Evolutionary conservation across 176 grass and related monocot species (phyloP), one percentile per base, ranked within the genome.

Genomic region (Raddia distichophylla): DNA sequence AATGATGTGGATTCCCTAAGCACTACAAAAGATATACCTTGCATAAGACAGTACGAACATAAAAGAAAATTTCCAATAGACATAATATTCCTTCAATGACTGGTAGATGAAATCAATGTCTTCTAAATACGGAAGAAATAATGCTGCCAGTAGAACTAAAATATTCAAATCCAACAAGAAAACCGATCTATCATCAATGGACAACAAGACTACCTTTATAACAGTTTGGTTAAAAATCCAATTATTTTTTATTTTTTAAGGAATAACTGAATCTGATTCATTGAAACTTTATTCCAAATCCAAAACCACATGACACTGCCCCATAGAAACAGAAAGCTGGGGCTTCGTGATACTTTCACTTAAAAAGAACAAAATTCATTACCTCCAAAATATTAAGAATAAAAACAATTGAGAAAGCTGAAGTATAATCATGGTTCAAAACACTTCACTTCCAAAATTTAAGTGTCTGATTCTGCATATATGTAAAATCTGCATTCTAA

Each of bases 201-300:
- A 87, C 78, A 75, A 14, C 50, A 76, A 69, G 5, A 80, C 14
- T 35, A 71, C 3, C 45, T 62, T 53, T 69, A 69, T 22, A 70
- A 76, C 56, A 37, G 11, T 79, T 54, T 8, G 4, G n/a, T 35
- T 57, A 77, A 70, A 87, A 69, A 69, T 76, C 16, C 16, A 46
- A 33, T 45, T 17, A 1, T 72, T 77, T 87, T 77, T 71, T 72
- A 77, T 47, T 82, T 69, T 82, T 49, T 64, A 76, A 82, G 79
- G 85, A 82, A 82, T 82, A 87, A 82, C 11, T 77, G 73, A 82
- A 71, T 82, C 65, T 54, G 47, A 35, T 71, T 60, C 85, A 64
- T 6, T 35, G 1, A 56, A 82, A 87, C 79, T 82, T 87, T 77
- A 71, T 87, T 82, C 55, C 65, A 71, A 77, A 64, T 57, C 16